Evolutionary conservation across 2,329 filamentous ascomycete genomes (phyloP).

Genomic region (Nannizziopsis barbatae): DNA sequence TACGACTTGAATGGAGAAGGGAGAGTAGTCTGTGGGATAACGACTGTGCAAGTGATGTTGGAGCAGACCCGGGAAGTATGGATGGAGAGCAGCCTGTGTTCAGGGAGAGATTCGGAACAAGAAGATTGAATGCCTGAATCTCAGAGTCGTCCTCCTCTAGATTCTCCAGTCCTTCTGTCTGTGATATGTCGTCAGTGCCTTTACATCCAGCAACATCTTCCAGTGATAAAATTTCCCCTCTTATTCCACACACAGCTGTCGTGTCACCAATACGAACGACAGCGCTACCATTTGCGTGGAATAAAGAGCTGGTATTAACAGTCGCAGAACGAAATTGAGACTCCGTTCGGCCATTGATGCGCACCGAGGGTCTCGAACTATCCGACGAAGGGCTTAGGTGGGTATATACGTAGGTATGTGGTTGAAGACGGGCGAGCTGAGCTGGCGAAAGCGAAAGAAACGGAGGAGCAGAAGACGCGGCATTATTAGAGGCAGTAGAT

Average conservation of each 20-base stretch:
- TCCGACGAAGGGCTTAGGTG: slow-evolving; percentile 57
- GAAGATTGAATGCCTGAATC: slow-evolving; percentile 48
- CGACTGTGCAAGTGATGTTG: slow-evolving; percentile 67
- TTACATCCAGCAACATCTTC: slow-evolving; percentile 55
- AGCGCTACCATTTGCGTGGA: slow-evolving; percentile 80
- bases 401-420: slow-evolving; percentile 77
- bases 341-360: slow-evolving; percentile 70
- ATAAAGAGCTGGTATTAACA: slow-evolving; percentile 71
- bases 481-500: slow-evolving; percentile 1
- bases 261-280: slow-evolving; percentile 83
- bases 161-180: slow-evolving; percentile 25
- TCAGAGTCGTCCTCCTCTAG: slow-evolving; percentile 38
- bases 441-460: slow-evolving; percentile 52
- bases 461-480: slow-evolving; percentile 17
- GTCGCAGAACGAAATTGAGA: slow-evolving; percentile 59
- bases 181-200: slow-evolving; percentile 25
- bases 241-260: slow-evolving; percentile 85
- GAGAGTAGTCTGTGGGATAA: slow-evolving; percentile 70
- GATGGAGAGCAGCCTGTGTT: slow-evolving; percentile 80
- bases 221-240: slow-evolving; percentile 70
- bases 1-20: slow-evolving; percentile 57
- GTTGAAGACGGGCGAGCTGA: slow-evolving; percentile 74
- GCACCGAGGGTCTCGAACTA: slow-evolving; percentile 46
- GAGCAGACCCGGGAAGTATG: slow-evolving; percentile 74
- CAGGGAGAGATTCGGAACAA: slow-evolving; percentile 90